Evolutionary conservation across 768 basidiomycete genomes (phyloP).

Genomic region (Russula virescens): DNA sequence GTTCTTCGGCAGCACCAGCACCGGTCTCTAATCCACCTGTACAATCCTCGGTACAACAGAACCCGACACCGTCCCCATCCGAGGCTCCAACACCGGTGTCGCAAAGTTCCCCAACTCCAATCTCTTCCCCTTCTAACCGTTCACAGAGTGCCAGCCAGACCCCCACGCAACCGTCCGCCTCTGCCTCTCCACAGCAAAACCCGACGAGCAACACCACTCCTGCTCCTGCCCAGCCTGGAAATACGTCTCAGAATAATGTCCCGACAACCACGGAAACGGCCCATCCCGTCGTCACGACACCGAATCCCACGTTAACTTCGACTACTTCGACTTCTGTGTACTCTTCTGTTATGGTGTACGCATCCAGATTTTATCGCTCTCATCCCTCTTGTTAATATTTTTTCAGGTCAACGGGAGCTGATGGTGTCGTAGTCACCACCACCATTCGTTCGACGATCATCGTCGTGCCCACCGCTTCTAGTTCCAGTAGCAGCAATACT

Average conservation of each 20-base stretch:
- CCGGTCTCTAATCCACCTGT: too few relatives aligned
- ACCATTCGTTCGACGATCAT: constrained; percentile 24
- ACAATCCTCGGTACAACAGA: too few relatives aligned
- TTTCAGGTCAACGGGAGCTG: constrained; percentile 12
- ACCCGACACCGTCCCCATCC: neutral
- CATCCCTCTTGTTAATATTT: neutral
- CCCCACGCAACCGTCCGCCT: neutral
- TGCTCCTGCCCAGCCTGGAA: neutral
- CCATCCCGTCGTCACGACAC: too few relatives aligned
- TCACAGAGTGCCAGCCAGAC: neutral
- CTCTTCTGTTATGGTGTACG: constrained; percentile 7
- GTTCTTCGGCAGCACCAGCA: neutral
- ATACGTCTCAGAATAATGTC: neutral
- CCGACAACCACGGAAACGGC: neutral
- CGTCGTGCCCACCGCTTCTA: constrained; percentile 19
- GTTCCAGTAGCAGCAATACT: constrained; percentile 16
- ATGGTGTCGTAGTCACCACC: constrained; percentile 17
- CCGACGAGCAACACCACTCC: neutral
- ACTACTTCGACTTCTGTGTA: constrained; percentile 5
- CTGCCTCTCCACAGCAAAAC: too few relatives aligned
- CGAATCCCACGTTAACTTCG: neutral
- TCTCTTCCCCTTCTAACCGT: neutral
- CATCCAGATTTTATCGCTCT: neutral
- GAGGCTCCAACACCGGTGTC: neutral
- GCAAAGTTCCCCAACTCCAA: too few relatives aligned